These are phyloP conservation scores for Xylariales sp. DNA, from an alignment of 2,329 filamentous ascomycete species.

Conservation along the genomic window DNA sequence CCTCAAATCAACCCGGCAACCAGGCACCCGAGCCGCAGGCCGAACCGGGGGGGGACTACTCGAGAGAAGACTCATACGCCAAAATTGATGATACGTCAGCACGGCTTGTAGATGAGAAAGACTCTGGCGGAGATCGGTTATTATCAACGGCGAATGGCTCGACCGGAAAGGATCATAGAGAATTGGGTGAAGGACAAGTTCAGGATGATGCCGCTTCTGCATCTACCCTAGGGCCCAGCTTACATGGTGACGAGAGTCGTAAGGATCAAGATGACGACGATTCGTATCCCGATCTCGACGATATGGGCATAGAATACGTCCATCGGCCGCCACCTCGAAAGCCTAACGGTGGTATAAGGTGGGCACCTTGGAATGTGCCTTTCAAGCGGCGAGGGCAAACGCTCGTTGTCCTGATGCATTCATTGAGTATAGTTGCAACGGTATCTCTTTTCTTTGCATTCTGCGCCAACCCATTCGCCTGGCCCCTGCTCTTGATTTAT, in stretches of 20 bases:
- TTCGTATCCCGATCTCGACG: slow-evolving; percentile 51
- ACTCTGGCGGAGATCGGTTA: slow-evolving; percentile 1
- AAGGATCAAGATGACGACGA: slow-evolving; percentile 46
- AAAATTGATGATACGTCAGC: slow-evolving; percentile 15
- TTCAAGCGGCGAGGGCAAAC: slow-evolving; percentile 80
- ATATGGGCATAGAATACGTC: slow-evolving; percentile 47
- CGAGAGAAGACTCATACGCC: slow-evolving; percentile 31
- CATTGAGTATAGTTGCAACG: slow-evolving; percentile 74
- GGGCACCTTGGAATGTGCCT: slow-evolving; percentile 83
- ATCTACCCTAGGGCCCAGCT: slow-evolving; percentile 37
- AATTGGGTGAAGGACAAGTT: background rate
- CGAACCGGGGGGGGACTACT: background rate
- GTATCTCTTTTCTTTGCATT: slow-evolving; percentile 89
- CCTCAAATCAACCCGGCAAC: background rate
- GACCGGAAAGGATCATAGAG: background rate
- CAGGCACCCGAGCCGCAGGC: background rate
- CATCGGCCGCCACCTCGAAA: slow-evolving; percentile 43
- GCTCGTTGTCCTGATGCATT: slow-evolving; percentile 79
- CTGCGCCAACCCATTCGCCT: slow-evolving; percentile 90
- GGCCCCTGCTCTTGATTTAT: slow-evolving; percentile 83
- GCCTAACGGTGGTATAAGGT: slow-evolving; percentile 71
- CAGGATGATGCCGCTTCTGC: slow-evolving; percentile 33
- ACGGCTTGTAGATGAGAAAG: slow-evolving; percentile 1
- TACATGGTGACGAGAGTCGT: slow-evolving; percentile 26
- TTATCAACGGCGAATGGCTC: slow-evolving; percentile 18